These are phyloP conservation scores for Aureobasidium mangrovei DNA, from an alignment of 2,329 filamentous ascomycete species.

Conservation along the genomic window DNA sequence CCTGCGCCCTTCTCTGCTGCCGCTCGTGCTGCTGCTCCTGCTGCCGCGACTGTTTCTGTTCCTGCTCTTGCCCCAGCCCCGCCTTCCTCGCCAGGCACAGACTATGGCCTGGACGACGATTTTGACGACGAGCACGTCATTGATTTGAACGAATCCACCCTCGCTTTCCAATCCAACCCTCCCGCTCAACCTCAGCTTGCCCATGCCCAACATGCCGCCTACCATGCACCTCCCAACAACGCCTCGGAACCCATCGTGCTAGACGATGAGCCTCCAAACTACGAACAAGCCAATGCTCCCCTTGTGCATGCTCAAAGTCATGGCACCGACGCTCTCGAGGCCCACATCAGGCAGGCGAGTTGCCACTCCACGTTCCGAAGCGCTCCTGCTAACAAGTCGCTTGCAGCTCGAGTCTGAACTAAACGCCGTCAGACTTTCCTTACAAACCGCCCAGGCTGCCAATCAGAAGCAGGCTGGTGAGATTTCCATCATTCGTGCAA, in stretches of 20 bases:
- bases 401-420: slow-evolving; percentile 37
- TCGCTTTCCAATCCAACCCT: slow-evolving; percentile 22
- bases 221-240: not conserved
- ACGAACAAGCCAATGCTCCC: not conserved
- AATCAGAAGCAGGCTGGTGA: slow-evolving; percentile 61
- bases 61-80: slow-evolving; percentile 2
- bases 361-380: not conserved
- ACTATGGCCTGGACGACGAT: slow-evolving; percentile 32
- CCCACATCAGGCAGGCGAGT: not conserved
- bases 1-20: not conserved
- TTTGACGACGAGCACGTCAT: slow-evolving; percentile 37
- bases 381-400: not conserved
- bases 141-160: slow-evolving; percentile 35
- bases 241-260: not conserved
- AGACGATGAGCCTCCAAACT: not conserved
- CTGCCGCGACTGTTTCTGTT: not conserved
- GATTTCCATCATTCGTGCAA: slow-evolving; percentile 64
- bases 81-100: slow-evolving; percentile 24
- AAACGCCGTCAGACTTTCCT: slow-evolving; percentile 29
- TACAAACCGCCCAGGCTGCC: slow-evolving; percentile 36
- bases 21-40: not conserved
- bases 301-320: not conserved
- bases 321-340: not conserved
- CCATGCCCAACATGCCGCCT: not conserved
- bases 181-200: slow-evolving; percentile 1